Percentiles rank a stretch among this genome's conserved stretches.
These are phyloP conservation scores for Symbiotaphrina buchneri DNA, from an alignment of 495 filamentous ascomycete species.

Conservation along the genomic window DNA sequence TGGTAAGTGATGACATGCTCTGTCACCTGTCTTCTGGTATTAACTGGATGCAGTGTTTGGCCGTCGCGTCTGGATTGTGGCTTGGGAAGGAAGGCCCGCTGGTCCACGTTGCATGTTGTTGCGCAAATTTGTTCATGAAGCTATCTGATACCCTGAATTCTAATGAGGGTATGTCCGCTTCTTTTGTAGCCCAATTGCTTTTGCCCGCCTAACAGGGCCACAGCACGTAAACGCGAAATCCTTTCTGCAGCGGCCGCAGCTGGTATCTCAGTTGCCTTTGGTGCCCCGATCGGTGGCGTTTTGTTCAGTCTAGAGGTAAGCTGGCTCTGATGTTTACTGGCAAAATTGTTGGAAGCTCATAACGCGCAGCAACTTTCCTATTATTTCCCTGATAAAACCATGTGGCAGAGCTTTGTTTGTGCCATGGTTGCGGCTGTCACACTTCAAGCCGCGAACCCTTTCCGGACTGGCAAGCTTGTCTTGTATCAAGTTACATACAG, in stretches of 20 bases:
- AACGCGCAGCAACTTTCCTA: conserved; percentile 58
- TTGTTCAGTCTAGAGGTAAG: conserved; percentile 74
- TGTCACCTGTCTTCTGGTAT: background rate
- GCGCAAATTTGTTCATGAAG: conserved; percentile 89
- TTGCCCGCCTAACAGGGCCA: conserved; percentile 4
- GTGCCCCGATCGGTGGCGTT: conserved; percentile 84
- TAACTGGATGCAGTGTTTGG: conserved; percentile 43
- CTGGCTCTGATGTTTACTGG: background rate
- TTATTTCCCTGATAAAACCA: conserved; percentile 97
- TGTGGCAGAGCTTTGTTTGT: conserved; percentile 99
- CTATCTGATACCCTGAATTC: conserved; percentile 58
- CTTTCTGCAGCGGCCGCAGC: conserved; percentile 86
- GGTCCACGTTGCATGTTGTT: conserved; percentile 96
- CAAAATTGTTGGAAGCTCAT: background rate
- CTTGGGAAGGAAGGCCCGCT: conserved; percentile 95
- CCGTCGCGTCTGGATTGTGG: conserved; percentile 92
- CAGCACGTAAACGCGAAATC: conserved; percentile 84
- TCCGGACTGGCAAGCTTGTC: conserved; percentile 88
- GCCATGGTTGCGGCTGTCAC: conserved; percentile 94
- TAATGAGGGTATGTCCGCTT: conserved; percentile 62
- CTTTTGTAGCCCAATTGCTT: background rate
- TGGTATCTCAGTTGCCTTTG: conserved; percentile 93
- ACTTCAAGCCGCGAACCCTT: conserved; percentile 81
- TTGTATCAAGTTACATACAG: conserved; percentile 93
- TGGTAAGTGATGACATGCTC: conserved; percentile 29